These are phyloP conservation scores for Amanita thiersii DNA, from an alignment of 768 basidiomycete species.

Conservation along the genomic window DNA sequence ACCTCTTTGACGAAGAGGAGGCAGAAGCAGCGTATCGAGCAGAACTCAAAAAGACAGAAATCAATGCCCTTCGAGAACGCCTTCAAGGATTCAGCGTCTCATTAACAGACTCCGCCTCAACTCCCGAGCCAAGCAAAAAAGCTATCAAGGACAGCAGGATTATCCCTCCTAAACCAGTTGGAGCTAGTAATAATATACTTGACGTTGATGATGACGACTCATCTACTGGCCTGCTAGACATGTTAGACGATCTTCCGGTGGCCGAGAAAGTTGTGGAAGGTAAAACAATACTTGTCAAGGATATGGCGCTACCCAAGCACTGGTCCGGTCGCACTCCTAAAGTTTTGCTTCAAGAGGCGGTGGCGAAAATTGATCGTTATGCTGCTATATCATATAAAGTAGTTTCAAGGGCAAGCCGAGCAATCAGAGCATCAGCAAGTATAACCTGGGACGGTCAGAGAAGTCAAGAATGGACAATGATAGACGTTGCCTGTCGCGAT, in stretches of 20 bases:
- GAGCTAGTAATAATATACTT: not conserved
- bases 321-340: conserved; percentile 81
- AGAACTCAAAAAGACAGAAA: conserved; percentile 44
- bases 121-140: not conserved
- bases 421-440: conserved; percentile 60
- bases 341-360: conserved; percentile 55
- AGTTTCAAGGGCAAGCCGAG: conserved; percentile 67
- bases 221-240: conserved; percentile 57
- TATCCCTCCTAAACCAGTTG: conserved; percentile 6
- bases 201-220: conserved; percentile 42
- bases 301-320: conserved; percentile 79
- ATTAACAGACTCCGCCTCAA: not conserved
- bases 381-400: conserved; percentile 62
- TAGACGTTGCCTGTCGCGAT: conserved; percentile 73
- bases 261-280: conserved; percentile 52
- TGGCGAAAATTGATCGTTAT: conserved; percentile 62
- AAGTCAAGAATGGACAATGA: conserved; percentile 71
- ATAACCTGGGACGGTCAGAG: conserved; percentile 67
- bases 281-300: conserved; percentile 43
- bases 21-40: conserved; percentile 49
- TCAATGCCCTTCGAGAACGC: conserved; percentile 32
- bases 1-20: conserved; percentile 64
- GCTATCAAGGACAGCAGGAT: conserved; percentile 1
- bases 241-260: conserved; percentile 58
- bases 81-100: conserved; percentile 12